These are phyloP conservation scores for Globisporangium radiosum DNA, from an alignment of 352 stramenopile species.

Conservation along the genomic window DNA sequence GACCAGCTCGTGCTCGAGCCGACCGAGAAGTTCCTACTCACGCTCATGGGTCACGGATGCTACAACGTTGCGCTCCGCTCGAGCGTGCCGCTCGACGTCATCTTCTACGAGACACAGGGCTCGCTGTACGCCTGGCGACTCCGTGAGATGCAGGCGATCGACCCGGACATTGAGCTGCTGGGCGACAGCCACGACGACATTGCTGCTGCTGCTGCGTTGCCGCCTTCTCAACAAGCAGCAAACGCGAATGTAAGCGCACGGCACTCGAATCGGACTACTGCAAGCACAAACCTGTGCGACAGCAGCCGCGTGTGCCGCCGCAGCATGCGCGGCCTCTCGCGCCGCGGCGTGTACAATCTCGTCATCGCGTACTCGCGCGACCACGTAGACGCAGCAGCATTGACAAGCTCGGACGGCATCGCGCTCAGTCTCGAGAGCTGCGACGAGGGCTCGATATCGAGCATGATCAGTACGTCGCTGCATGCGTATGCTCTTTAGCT, in stretches of 20 bases:
- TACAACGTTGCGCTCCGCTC: slow-evolving; percentile 39
- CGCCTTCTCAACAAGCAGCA: neutral
- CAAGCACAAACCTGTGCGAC: slow-evolving; percentile 20
- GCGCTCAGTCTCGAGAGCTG: slow-evolving; percentile 30
- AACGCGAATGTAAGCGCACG: neutral
- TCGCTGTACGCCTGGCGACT: slow-evolving; percentile 12
- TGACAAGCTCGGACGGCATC: slow-evolving; percentile 12
- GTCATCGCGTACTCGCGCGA: slow-evolving; percentile 26
- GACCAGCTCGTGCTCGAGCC: slow-evolving; percentile 37
- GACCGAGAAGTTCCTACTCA: slow-evolving; percentile 45
- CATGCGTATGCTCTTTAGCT: too few species aligned
- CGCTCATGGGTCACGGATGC: slow-evolving; percentile 45
- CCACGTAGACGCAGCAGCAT: slow-evolving; percentile 1
- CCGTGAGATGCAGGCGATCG: slow-evolving; percentile 13
- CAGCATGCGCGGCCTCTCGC: slow-evolving; percentile 25
- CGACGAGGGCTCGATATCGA: slow-evolving; percentile 28
- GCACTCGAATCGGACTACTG: neutral
- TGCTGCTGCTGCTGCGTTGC: neutral
- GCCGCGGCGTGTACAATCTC: slow-evolving; percentile 34
- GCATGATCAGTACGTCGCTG: slow-evolving; percentile 27
- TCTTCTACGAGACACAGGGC: slow-evolving; percentile 39
- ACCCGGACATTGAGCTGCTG: slow-evolving; percentile 5
- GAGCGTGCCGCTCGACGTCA: slow-evolving; percentile 35
- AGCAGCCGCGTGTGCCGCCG: slow-evolving; percentile 24
- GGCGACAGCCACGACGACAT: neutral